Percentiles rank a stretch among this genome's conserved stretches.
Evolutionary conservation across 805 yeast species (phyloP).

Genomic region (Komagataella kurtzmanii): DNA sequence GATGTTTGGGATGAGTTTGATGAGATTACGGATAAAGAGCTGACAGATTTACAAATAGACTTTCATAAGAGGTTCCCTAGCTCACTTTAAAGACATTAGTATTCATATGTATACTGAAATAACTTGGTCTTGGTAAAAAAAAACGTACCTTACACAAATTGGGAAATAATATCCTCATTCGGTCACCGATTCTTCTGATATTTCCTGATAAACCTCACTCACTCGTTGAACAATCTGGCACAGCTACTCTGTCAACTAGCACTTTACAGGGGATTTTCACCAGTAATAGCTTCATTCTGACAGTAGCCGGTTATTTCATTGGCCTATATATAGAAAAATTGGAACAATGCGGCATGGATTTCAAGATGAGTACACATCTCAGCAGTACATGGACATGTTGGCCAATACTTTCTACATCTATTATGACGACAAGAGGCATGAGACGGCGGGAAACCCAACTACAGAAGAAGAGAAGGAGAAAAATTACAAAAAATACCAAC

Average conservation of each 20-base stretch:
- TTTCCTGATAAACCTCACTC: neutral
- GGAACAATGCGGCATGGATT: slow-evolving; percentile 45
- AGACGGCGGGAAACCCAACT: slow-evolving; percentile 73
- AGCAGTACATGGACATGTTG: slow-evolving; percentile 37
- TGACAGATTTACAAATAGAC: slow-evolving; percentile 45
- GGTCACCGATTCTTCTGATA: neutral
- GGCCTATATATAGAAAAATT: neutral
- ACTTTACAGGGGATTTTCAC: neutral
- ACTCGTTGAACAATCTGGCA: neutral
- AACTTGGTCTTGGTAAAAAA: neutral
- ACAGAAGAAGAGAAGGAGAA: slow-evolving; percentile 35
- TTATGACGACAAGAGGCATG: slow-evolving; percentile 85
- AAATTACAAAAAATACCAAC: slow-evolving; percentile 43
- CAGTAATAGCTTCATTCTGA: neutral
- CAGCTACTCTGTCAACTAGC: neutral
- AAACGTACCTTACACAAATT: neutral
- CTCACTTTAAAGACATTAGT: slow-evolving; percentile 21
- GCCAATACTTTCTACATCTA: slow-evolving; percentile 68
- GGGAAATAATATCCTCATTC: neutral
- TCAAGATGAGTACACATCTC: slow-evolving; percentile 41
- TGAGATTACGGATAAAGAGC: slow-evolving; percentile 17
- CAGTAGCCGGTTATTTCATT: neutral
- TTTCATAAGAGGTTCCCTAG: slow-evolving; percentile 51
- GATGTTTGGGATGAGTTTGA: neutral
- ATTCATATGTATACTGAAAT: neutral